Evolutionary conservation across 805 yeast genomes (phyloP).

Genomic region (Hanseniaspora clermontiae): DNA sequence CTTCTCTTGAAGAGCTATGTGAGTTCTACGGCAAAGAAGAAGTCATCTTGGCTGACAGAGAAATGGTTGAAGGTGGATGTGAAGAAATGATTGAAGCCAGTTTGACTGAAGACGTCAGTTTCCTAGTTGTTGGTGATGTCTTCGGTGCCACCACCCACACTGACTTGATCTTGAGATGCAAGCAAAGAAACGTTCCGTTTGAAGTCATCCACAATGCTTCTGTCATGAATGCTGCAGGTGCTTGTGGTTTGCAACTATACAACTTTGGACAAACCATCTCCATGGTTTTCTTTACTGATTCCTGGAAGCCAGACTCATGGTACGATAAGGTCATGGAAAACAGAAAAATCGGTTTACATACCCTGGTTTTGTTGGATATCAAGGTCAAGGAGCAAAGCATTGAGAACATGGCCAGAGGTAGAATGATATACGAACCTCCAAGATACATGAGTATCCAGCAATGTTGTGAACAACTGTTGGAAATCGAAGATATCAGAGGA

Average conservation of each 20-base stretch:
- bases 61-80: constrained; percentile 79
- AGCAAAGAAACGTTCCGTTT: constrained; percentile 64
- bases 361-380: constrained; percentile 75
- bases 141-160: constrained; percentile 98
- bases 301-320: constrained; percentile 94
- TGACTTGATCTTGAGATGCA: constrained; percentile 81
- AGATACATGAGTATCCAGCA: constrained; percentile 87
- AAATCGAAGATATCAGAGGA: constrained; percentile 65
- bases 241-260: constrained; percentile 89
- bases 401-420: constrained; percentile 86
- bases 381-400: constrained; percentile 94
- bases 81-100: constrained; percentile 73
- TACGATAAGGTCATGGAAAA: constrained; percentile 82
- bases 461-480: constrained; percentile 77
- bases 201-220: constrained; percentile 90
- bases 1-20: constrained; percentile 61
- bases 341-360: constrained; percentile 80
- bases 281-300: constrained; percentile 85
- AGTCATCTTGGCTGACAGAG: constrained; percentile 84
- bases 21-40: constrained; percentile 65
- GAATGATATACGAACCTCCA: constrained; percentile 89
- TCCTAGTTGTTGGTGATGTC: constrained; percentile 92
- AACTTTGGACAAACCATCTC: constrained; percentile 97
- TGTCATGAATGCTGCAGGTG: constrained; percentile 96
- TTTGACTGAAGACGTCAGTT: constrained; percentile 72